Evolutionary conservation across 495 filamentous ascomycete species (phyloP), one percentile per base, ranked within the genome.

Genomic region (Pyronema omphalodes): DNA sequence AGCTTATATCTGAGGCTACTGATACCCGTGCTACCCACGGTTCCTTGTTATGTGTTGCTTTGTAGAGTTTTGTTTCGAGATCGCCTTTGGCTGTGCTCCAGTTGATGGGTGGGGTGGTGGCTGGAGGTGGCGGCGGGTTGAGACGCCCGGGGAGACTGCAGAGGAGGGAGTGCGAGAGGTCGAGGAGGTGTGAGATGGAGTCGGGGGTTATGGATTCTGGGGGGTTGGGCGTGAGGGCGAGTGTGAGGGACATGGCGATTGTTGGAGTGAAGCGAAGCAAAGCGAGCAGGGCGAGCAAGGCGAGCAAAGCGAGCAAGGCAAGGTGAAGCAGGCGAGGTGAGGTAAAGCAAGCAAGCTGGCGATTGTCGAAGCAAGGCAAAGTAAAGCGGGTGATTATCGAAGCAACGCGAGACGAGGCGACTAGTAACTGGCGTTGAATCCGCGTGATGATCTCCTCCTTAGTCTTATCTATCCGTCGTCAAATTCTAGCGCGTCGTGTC

Each of bases 21-120:
- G 58, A 57, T 44, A 60, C 57, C 15, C 61, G 57, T 15, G 51
- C 35, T 3, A 62, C 55, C 61, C 61, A 64, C 23, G 57, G 61
- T 29, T 63, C 60, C 18, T 52, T 53, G 9, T 55, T 41, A 35
- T 63, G 29, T 19, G 57, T 59, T 37, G 60, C 18, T 34, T 44
- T 55, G 44, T 53, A 63, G 12, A 63, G 54, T 35, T 47, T 63
- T 23, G 61, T 62, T 39, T 57, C 51, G 11, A 52, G 35, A 44
- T 59, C 60, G 18, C 57, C 53, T 55, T 60, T 64, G 44, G 53
- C 52, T 54, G 55, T 36, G 7, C 17, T 23, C 29, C 52, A 46
- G n/a, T 39, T 17, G 40, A 46, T 14, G 11, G 9, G 1, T 12
- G 37, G 11, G 37, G 5, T 5, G 3, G 3, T 35, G 48, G 51